Base-by-base conservation (phyloP, 2,329 filamentous ascomycete species). In the Knufia fluminis region DNA sequence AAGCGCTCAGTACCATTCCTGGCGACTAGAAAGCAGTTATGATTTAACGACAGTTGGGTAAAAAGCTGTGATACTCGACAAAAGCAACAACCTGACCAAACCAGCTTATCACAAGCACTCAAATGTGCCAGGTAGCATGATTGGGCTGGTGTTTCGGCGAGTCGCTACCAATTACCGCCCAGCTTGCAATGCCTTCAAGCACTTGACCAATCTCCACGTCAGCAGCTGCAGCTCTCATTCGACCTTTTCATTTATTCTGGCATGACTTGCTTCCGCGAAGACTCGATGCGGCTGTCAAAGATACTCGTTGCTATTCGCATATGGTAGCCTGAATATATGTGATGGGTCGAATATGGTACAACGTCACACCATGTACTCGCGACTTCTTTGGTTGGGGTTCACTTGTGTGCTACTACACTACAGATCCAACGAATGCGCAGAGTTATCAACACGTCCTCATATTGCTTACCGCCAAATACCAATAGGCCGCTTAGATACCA, bases 71-170 rank as follows among this genome's bases (percentile, higher is more conserved):
- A 28, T 28, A 28, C 6, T 6, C 6, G 6, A 28, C 12, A 6
- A 28, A 12, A 12, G 6, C 12, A 12, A 28, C 12, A 12, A 28
- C n/a, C 7, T n/a, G 33, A 8, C 33, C n/a, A 38, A 31, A 24
- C 14, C 31, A 40, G 17, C 45, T 48, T 28, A 48, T 48, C 45
- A 48, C 23, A 48, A 31, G 45, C 45, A 40, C 33, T 31, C 9
- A 17, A 26, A n/a, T 31, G 20, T 16, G 45, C 19, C n/a, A 28
- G 22, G 19, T 39, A 28, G 35, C 26, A 33, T 48, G 33, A 48
- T 48, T 48, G 42, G 42, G 17, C 24, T 14, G 6, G 12, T 20
- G 8, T 4, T 16, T 28, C 17, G 20, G 42, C 42, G 42, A 33
- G 20, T 33, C 42, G 42, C 42, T 35, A 10, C 42, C n/a, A 28